phyloP scores from a whole-genome alignment of 495 filamentous ascomycete genomes.

The Aspergillus hancockii region DNA sequence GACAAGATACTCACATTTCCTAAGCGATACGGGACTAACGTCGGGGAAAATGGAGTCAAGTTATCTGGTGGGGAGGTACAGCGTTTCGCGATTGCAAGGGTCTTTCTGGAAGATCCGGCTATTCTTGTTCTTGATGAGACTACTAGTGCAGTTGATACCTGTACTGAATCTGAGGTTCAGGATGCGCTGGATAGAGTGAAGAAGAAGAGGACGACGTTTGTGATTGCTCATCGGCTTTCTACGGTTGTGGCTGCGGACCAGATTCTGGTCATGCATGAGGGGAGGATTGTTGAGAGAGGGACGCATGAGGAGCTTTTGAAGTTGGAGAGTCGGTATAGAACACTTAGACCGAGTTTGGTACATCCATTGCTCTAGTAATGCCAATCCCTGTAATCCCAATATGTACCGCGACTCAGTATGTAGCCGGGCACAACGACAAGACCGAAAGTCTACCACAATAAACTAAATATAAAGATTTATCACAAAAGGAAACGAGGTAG shows the following conservation, averaged over 20 bases:
- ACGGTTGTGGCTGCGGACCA: background rate
- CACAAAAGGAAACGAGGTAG: background rate
- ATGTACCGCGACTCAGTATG: background rate
- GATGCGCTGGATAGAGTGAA: background rate
- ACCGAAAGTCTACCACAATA: background rate
- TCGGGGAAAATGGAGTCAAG: slow-evolving; percentile 66
- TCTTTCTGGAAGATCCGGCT: background rate
- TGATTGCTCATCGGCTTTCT: background rate
- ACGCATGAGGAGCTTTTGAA: too few relatives aligned
- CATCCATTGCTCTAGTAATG: too few relatives aligned
- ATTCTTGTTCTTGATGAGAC: background rate
- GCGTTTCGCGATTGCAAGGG: background rate
- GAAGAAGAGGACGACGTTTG: background rate
- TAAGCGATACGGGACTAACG: slow-evolving; percentile 60
- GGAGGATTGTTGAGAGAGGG: too few relatives aligned
- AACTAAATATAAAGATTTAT: background rate
- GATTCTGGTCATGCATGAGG: background rate
- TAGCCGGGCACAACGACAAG: background rate
- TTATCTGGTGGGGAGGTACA: slow-evolving; percentile 76
- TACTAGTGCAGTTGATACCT: background rate
- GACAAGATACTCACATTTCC: slow-evolving; percentile 68
- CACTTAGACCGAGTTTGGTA: too few relatives aligned
- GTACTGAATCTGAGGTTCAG: background rate
- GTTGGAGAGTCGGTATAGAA: too few relatives aligned
- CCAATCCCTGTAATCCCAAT: background rate